Base-by-base conservation (phyloP, 2,329 filamentous ascomycete species). In the Harringtonia aguacate region DNA sequence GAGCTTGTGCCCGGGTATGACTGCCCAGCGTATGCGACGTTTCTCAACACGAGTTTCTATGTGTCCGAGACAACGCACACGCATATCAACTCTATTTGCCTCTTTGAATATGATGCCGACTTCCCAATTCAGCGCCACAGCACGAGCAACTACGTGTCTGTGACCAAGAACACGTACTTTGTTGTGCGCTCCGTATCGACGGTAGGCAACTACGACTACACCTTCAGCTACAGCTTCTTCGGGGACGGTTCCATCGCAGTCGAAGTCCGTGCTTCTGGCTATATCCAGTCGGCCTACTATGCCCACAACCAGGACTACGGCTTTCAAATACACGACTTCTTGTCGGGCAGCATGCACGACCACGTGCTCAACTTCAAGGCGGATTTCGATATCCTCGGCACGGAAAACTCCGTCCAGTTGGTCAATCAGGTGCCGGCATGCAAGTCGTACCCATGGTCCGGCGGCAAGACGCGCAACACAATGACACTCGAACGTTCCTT, bases 301-400 rank as follows among this genome's bases (percentile, higher is more conserved):
- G 61, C 61, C 13, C 55, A 58, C 44, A 68, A 70, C 39, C 54
- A 62, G 1, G 65, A 68, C 41, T 74, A 73, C 45, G 71, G 71
- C 7, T 74, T 43, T 52, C 58, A 64, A 28, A 70, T 75, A 39
- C 66, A 72, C 47, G 67, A 73, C 43, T 55, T 58, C 22, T 56
- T 72, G 2, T 64, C 62, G 1, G 69, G 70, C 7, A 65, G 62
- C 24, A 72, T 75, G 63, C 73, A 77, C 54, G 70, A 75, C 54
- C 73, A 77, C 50, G 69, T 76, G 1, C 52, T 75, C 31, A 74
- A 70, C 50, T 75, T 67, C 61, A 76, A 76, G 52, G 65, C 64
- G 36, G 73, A 75, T 54, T 61, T 75, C 21, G 72, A 76, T 50
- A 64, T 75, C 28, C 57, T 65, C 8, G 72, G 69, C 15, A 64